A percentile compares a stretch with the other conserved stretches of the same genome.
phyloP scores from a whole-genome alignment of 169 alveolate species.

The Cryptosporidium parvum region DNA sequence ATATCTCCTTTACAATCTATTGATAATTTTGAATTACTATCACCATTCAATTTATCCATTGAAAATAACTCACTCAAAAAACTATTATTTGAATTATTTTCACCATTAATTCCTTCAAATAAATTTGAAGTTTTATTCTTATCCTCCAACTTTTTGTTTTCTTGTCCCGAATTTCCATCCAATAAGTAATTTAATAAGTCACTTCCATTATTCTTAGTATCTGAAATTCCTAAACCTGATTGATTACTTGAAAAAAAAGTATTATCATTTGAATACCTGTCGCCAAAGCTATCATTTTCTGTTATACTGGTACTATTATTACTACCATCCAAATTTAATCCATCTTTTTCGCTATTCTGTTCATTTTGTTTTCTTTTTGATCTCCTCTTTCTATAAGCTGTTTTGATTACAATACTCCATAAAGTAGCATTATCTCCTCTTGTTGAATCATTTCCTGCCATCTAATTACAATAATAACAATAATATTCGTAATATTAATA shows the following conservation, averaged over 20 bases:
- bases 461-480: not conserved
- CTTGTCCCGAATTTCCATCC: not conserved
- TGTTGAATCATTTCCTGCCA: slow-evolving; percentile 39
- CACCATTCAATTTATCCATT: slow-evolving; percentile 41
- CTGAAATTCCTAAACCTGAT: not conserved
- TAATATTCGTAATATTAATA: too few relatives aligned
- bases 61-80: slow-evolving; percentile 56
- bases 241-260: not conserved
- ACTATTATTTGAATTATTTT: not conserved
- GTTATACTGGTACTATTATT: not conserved
- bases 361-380: slow-evolving; percentile 31
- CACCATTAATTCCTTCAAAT: not conserved
- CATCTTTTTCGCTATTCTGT: not conserved
- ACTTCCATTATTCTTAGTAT: not conserved
- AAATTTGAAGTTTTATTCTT: not conserved
- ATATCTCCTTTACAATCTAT: slow-evolving; percentile 70
- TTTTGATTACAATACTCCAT: slow-evolving; percentile 68
- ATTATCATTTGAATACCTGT: slow-evolving; percentile 2
- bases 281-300: not conserved
- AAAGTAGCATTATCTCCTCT: slow-evolving; percentile 42
- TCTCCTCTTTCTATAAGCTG: slow-evolving; percentile 69
- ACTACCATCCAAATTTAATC: not conserved
- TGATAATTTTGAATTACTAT: slow-evolving; percentile 27
- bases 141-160: not conserved
- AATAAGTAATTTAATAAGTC: slow-evolving; percentile 40